A percentile compares a stretch with the other conserved stretches of the same genome.
Conservation (phyloP, 441 rosid genomes). For the Euphorbia corollata region DNA sequence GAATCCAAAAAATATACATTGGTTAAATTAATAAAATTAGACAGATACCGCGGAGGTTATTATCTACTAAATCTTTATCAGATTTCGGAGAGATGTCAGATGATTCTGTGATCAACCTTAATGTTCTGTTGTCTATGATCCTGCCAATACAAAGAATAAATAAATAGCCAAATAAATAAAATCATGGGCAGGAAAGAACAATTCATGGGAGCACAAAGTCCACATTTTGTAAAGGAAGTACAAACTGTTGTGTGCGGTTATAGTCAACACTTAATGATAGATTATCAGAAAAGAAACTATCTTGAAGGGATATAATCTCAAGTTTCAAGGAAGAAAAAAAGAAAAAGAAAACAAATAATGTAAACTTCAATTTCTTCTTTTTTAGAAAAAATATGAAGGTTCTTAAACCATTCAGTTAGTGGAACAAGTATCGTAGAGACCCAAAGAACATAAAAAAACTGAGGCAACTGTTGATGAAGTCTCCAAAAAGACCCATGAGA, state of each 20-base stretch:
- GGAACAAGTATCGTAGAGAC: neutral
- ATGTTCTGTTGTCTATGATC: constrained; percentile 78
- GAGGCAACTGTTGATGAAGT: constrained; percentile 7
- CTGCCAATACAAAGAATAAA: constrained; percentile 30
- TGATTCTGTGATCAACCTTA: constrained; percentile 69
- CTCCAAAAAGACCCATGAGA: neutral
- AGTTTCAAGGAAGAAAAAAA: constrained; percentile 8
- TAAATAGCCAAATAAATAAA: constrained; percentile 9
- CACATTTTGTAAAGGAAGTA: neutral
- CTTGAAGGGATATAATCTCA: constrained; percentile 10
- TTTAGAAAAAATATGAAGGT: constrained; percentile 11
- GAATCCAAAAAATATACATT: too few relatives aligned
- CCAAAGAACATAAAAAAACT: neutral
- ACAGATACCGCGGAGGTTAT: too few relatives aligned
- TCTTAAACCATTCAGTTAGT: constrained; percentile 7
- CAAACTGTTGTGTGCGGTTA: neutral
- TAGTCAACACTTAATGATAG: constrained; percentile 2
- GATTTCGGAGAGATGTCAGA: constrained; percentile 46
- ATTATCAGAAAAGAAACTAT: neutral
- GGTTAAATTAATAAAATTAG: too few relatives aligned
- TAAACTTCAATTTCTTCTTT: neutral
- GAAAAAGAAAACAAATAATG: constrained; percentile 1
- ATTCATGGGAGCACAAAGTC: neutral
- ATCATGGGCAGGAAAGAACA: constrained; percentile 1
- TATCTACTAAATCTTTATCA: too few relatives aligned